phyloP scores from a whole-genome alignment of 495 filamentous ascomycete species.

The Tetracladium setigerum region DNA sequence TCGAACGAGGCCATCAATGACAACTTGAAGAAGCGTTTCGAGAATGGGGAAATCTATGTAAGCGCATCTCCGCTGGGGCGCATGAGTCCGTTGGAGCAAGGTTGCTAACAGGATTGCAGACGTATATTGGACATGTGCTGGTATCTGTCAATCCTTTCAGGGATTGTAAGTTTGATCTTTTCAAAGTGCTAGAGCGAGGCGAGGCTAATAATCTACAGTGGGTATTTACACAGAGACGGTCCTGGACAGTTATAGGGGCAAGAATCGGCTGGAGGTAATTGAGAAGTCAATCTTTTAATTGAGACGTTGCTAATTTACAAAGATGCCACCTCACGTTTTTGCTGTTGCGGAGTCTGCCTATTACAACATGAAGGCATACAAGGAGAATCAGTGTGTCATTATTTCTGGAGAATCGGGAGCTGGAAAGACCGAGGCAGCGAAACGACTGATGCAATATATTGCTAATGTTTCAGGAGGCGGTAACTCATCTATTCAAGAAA shows the following conservation, averaged over 20 bases:
- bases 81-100: conserved; percentile 10
- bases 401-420: conserved; percentile 98
- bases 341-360: conserved; percentile 94
- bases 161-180: conserved; percentile 53
- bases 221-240: conserved; percentile 96
- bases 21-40: conserved; percentile 94
- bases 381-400: conserved; percentile 98
- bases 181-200: neutral
- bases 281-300: neutral
- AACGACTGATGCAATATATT: conserved; percentile 99
- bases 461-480: conserved; percentile 88
- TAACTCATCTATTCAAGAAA: conserved; percentile 90
- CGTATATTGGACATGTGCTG: conserved; percentile 99
- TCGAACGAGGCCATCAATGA: conserved; percentile 99
- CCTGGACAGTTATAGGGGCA: conserved; percentile 83
- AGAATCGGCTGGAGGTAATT: conserved; percentile 83
- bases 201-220: conserved; percentile 39
- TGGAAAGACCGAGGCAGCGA: conserved; percentile 98
- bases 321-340: conserved; percentile 90
- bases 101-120: conserved; percentile 41
- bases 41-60: conserved; percentile 94
- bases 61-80: conserved; percentile 20
- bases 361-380: conserved; percentile 99
- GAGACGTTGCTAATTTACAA: conserved; percentile 5
- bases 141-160: conserved; percentile 99